phyloP scores from a whole-genome alignment of 2,329 filamentous ascomycete genomes.

The Beauveria bassiana region DNA sequence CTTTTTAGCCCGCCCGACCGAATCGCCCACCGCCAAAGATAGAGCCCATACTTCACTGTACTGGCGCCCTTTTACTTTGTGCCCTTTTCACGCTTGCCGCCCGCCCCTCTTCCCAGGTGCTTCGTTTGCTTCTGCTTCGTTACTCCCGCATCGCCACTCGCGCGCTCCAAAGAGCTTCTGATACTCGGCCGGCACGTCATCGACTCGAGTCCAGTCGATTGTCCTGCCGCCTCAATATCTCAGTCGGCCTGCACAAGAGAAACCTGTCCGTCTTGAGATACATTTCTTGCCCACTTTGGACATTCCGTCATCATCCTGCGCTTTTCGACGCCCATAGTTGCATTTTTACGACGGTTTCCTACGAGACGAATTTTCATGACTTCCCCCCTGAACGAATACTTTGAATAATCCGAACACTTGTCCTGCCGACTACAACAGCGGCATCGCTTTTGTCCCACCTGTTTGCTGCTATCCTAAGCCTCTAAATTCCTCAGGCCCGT shows the following conservation, averaged over 20 bases:
- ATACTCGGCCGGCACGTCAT: neutral
- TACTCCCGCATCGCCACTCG: slow-evolving; percentile 1
- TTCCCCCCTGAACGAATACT: slow-evolving; percentile 1
- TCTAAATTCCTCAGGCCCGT: neutral
- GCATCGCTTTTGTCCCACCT: neutral
- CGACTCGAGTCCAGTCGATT: neutral
- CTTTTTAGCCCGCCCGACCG: neutral
- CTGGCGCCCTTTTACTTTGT: neutral
- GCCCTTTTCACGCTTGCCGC: neutral
- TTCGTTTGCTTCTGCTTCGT: neutral
- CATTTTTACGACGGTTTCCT: slow-evolving; percentile 7
- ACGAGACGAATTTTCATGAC: slow-evolving; percentile 10
- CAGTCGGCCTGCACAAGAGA: neutral
- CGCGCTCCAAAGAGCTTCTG: neutral
- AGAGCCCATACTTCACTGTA: neutral
- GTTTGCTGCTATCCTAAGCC: neutral
- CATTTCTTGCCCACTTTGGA: neutral
- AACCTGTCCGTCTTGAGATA: neutral
- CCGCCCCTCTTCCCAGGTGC: neutral
- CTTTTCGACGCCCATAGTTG: neutral
- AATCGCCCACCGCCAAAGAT: neutral
- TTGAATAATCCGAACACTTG: neutral
- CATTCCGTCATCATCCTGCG: neutral
- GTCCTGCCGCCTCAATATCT: neutral
- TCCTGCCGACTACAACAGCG: neutral